These are phyloP conservation scores for Salisapilia sapeloensis DNA, from an alignment of 352 stramenopile species.

Conservation along the genomic window DNA sequence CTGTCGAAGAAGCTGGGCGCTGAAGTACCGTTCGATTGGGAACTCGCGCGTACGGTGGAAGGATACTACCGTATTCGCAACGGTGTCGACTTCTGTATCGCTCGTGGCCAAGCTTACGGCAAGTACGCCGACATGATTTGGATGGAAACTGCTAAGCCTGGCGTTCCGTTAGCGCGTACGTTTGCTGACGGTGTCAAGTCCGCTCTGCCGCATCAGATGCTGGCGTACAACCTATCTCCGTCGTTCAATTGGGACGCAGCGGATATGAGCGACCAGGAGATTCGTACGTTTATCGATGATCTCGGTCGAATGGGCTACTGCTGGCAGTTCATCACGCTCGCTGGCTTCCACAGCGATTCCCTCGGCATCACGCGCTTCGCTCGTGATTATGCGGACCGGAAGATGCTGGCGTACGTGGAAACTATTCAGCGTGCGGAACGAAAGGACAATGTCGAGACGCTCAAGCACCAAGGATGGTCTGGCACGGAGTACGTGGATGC, in stretches of 20 bases:
- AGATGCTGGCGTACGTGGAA: conserved; percentile 94
- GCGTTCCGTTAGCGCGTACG: conserved; percentile 85
- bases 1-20: conserved; percentile 66
- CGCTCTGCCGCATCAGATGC: conserved; percentile 90
- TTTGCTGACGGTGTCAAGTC: conserved; percentile 90
- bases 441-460: conserved; percentile 86
- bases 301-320: conserved; percentile 91
- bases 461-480: conserved; percentile 97
- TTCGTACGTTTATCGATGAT: conserved; percentile 91
- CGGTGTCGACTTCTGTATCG: conserved; percentile 95
- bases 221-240: conserved; percentile 96
- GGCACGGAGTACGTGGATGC: conserved; percentile 94
- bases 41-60: conserved; percentile 90
- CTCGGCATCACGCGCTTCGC: conserved; percentile 92
- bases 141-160: conserved; percentile 96
- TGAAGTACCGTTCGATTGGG: conserved; percentile 90
- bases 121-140: conserved; percentile 95
- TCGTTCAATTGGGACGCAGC: conserved; percentile 98
- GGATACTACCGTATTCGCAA: conserved; percentile 94
- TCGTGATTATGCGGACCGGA: conserved; percentile 80
- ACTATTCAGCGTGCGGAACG: conserved; percentile 93
- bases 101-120: conserved; percentile 88
- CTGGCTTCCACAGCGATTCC: conserved; percentile 96
- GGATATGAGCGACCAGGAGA: conserved; percentile 89
- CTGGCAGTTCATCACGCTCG: conserved; percentile 98